Evolutionary conservation across 345 rosid species (phyloP).

Genomic region (Turnera subulata): DNA sequence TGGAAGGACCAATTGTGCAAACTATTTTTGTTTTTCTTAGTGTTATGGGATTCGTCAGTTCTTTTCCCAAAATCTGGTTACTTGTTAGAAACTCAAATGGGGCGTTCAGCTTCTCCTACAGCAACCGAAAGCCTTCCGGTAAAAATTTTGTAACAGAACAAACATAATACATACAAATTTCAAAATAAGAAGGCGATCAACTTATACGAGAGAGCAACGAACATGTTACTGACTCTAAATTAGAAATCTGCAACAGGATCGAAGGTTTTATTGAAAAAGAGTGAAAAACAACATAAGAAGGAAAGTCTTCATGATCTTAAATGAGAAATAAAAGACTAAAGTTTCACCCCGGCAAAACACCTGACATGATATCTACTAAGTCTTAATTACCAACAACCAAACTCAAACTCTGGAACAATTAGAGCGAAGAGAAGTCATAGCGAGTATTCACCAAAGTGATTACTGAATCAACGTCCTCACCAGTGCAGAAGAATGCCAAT

Average conservation of each 20-base stretch:
- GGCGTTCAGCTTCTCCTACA: constrained; percentile 43
- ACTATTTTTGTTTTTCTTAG: constrained; percentile 86
- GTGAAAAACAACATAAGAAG: no score
- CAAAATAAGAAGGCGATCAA: neutral
- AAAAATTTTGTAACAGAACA: neutral
- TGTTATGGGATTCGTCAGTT: constrained; percentile 26
- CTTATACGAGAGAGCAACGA: neutral
- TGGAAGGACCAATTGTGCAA: constrained; percentile 92
- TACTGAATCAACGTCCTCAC: no score
- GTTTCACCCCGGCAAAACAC: no score
- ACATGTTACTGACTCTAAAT: neutral
- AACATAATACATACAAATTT: neutral
- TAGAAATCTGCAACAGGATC: neutral
- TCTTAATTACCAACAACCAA: no score
- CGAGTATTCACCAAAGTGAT: no score
- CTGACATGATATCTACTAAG: no score
- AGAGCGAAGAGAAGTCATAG: no score
- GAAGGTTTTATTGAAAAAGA: neutral
- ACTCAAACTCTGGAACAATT: no score
- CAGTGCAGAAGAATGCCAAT: no score
- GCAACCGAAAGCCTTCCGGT: constrained; percentile 2
- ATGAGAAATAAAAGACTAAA: no score
- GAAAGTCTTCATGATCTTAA: no score
- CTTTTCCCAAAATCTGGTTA: constrained; percentile 25
- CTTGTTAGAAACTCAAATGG: constrained; percentile 28